Base-by-base conservation (phyloP, 2,329 filamentous ascomycete genomes). In the Pyrenochaeta sp. region DNA sequence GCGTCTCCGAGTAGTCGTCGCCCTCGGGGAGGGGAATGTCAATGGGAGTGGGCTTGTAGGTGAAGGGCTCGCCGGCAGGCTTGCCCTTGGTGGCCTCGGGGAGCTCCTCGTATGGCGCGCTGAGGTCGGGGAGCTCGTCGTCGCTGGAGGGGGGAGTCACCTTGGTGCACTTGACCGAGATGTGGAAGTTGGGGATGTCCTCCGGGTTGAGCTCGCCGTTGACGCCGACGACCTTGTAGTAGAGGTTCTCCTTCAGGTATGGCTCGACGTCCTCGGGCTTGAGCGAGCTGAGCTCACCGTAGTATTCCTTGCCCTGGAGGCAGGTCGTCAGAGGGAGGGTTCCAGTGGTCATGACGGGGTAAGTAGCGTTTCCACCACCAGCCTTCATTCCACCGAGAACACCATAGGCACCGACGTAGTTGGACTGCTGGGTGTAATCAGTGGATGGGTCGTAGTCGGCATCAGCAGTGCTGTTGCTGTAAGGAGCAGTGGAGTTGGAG, bases 221-320 rank as follows among this genome's bases (percentile, higher is more conserved):
- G 30, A 58, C 47, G 26, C 60, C 60, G 19, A 71, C 54, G 26
- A 72, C 57, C 38, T 61, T 65, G 61, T 68, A 71, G 60, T 62
- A 53, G 17, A 72, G 56, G 55, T 72, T 54, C 35, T 63, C 40
- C 30, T 53, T 52, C n/a, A 72, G 63, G 57, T 70, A 71, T 6
- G 58, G 41, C 45, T 65, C 59, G 26, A 69, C 61, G 28, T 66
- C 44, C 24, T 68, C 65, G 27, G 63, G 61, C 46, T 60, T 48
- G 14, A 71, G 58, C 0, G 61, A 66, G 23, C 60, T 48, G 43
- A 72, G 56, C 35, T 64, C 48, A 42, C 67, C 68, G 30, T 35
- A 23, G 35, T 55, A 54, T 27, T 66, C 44, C 41, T 67, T 68
- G 42, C 62, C 67, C 38, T 68, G 59, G 11, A 72, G 68, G 29